Base-by-base conservation (phyloP, 768 basidiomycete species). In the Megacollybia marginata region DNA sequence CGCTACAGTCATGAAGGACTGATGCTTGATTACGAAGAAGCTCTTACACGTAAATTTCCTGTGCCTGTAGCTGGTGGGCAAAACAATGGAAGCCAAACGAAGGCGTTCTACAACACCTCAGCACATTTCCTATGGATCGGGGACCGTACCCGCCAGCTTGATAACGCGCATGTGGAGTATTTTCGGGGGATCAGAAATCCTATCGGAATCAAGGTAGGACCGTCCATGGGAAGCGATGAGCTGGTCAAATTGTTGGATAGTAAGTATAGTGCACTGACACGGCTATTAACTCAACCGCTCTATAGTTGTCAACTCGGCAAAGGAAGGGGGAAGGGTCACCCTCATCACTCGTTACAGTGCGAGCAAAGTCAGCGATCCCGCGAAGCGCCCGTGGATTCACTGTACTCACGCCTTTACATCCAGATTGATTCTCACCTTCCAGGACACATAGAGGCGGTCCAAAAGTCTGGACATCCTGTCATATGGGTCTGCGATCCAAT, bases 41-140 rank as follows among this genome's bases (percentile, higher is more conserved):
- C 92, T 2, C 73, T 98, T 48, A 98, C 96, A 1, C 82, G 93
- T 32, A 68, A 73, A 50, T 75, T 85, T 50, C 68, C 82, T 5
- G 45, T 76, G 0, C 72, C 23, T 28, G 23, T 28, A 28, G 23
- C 23, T 28, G 4, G 23, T 28, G 4, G 23, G 23, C 23, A 28
- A 28, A 28, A 28, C 23, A 28, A 28, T 28, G 54, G 50, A 15
- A 48, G 63, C 6, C 44, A 55, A n/a, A 52, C 54, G 33, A 71
- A 65, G 42, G 81, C 75, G 34, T 78, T 76, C 63, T 97, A 95
- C 68, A 95, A 97, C 62, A 88, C 89, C 13, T 90, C 91, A 2
- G 89, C 92, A 8, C 93, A 94, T 64, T 95, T 96, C 68, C 66
- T 97, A 46, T 99, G 95, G 95, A 90, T 99, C 48, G 95, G 95